phyloP scores from a whole-genome alignment of 1,284 basidiomycete species.

The Ganoderma lingzhi region DNA sequence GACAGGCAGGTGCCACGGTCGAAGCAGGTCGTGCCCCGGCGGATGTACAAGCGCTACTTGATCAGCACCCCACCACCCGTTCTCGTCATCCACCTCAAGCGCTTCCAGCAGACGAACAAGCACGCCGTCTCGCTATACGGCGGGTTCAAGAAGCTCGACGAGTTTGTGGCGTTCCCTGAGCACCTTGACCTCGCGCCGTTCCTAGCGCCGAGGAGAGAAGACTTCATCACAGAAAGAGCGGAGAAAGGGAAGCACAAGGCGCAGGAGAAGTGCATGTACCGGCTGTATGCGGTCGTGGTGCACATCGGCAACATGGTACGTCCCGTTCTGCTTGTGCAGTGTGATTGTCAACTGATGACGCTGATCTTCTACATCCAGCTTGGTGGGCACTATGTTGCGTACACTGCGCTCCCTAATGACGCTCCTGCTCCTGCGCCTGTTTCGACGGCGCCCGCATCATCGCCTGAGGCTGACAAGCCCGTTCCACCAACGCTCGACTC shows the following conservation, averaged over 20 bases:
- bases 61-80: conserved; percentile 88
- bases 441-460: conserved; percentile 9
- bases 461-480: conserved; percentile 29
- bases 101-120: conserved; percentile 83
- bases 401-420: conserved; percentile 62
- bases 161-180: conserved; percentile 89
- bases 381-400: conserved; percentile 87
- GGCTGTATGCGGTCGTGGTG: conserved; percentile 87
- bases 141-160: conserved; percentile 86
- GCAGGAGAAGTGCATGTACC: conserved; percentile 69
- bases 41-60: conserved; percentile 94
- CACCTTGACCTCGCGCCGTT: conserved; percentile 86
- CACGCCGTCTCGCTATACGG: conserved; percentile 64
- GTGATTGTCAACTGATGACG: conserved; percentile 19
- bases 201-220: conserved; percentile 83
- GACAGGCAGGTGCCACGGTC: conserved; percentile 47
- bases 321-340: conserved; percentile 34
- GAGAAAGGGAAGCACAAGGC: conserved; percentile 45
- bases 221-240: conserved; percentile 58
- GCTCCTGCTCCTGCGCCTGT: conserved; percentile 16
- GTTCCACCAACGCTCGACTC: conserved; percentile 33
- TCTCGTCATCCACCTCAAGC: conserved; percentile 91
- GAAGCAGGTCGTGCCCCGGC: conserved; percentile 77
- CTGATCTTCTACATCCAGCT: conserved; percentile 51
- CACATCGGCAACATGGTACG: conserved; percentile 89